Percentiles rank a stretch among this genome's conserved stretches.
These are phyloP conservation scores for Saccharomycopsis hybrid DNA, from an alignment of 1,139 yeast species.

Conservation along the genomic window DNA sequence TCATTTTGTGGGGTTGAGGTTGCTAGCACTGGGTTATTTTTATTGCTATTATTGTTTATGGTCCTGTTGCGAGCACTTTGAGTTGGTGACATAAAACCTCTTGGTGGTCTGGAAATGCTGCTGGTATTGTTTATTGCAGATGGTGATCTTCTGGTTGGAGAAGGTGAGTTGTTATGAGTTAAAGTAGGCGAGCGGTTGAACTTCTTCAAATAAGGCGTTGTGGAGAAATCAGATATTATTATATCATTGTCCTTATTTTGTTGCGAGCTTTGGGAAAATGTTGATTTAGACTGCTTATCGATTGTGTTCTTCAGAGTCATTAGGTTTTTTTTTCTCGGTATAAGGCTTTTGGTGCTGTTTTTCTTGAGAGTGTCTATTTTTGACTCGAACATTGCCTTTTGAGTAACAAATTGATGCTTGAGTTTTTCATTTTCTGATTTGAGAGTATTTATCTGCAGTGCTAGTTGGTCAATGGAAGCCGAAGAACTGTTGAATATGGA, in stretches of 20 bases:
- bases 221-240: constrained; percentile 15
- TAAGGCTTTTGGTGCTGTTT: not conserved
- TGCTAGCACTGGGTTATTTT: too few species aligned
- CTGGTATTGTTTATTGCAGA: too few species aligned
- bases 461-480: not conserved
- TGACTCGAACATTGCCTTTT: constrained; percentile 15
- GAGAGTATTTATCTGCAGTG: constrained; percentile 1
- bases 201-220: constrained; percentile 16
- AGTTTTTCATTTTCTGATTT: constrained; percentile 15
- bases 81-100: too few species aligned
- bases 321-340: constrained; percentile 3
- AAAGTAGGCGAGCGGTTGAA: not conserved
- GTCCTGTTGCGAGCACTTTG: too few species aligned
- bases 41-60: too few species aligned
- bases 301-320: not conserved
- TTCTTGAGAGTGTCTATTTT: constrained; percentile 11
- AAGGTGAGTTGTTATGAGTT: not conserved
- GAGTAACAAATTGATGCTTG: constrained; percentile 15
- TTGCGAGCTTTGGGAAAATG: not conserved
- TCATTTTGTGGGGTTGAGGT: not conserved
- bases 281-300: not conserved
- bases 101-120: not conserved
- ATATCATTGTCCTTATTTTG: not conserved
- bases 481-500: not conserved
- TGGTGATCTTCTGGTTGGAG: not conserved